A percentile compares a stretch with the other conserved stretches of the same genome.
Evolutionary conservation across 2,329 filamentous ascomycete species (phyloP).

Genomic region (Cytospora chrysosperma): DNA sequence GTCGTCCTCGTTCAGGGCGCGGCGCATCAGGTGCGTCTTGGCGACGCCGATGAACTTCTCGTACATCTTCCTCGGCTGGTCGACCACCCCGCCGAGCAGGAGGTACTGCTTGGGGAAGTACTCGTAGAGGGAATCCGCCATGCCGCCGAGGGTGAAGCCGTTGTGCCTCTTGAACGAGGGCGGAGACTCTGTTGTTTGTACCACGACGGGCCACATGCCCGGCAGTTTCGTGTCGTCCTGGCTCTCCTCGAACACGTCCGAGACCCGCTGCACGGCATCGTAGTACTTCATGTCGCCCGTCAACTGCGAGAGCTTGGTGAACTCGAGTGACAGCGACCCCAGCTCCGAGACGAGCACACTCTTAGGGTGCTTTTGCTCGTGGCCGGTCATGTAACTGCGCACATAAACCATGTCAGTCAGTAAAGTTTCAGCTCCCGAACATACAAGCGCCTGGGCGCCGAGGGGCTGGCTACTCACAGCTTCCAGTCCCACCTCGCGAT

Average conservation of each 20-base stretch:
- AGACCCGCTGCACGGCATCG: slow-evolving; percentile 59
- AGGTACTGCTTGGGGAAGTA: slow-evolving; percentile 68
- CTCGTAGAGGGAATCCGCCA: slow-evolving; percentile 59
- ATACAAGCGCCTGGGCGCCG: not conserved
- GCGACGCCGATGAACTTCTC: slow-evolving; percentile 33
- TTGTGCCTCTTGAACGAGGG: slow-evolving; percentile 58
- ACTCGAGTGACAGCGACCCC: slow-evolving; percentile 60
- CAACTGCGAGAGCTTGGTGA: slow-evolving; percentile 63
- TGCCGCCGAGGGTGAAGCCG: slow-evolving; percentile 54
- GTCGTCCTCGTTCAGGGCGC: slow-evolving; percentile 37
- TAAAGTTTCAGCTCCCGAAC: not conserved
- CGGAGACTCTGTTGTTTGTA: slow-evolving; percentile 45
- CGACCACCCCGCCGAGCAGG: slow-evolving; percentile 61
- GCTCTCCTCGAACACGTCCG: slow-evolving; percentile 51
- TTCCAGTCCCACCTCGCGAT: slow-evolving; percentile 57
- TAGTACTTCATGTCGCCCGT: slow-evolving; percentile 61
- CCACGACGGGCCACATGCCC: slow-evolving; percentile 60
- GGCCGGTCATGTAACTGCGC: slow-evolving; percentile 44
- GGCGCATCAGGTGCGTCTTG: slow-evolving; percentile 42
- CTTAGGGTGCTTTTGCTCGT: slow-evolving; percentile 44
- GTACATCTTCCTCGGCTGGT: slow-evolving; percentile 38
- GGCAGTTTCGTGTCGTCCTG: slow-evolving; percentile 57
- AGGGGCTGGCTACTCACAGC: slow-evolving; percentile 31
- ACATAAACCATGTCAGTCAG: not conserved
- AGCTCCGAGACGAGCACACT: slow-evolving; percentile 48